Evolutionary conservation across 345 rosid species (phyloP).

Genomic region (Eucalyptus rudis): DNA sequence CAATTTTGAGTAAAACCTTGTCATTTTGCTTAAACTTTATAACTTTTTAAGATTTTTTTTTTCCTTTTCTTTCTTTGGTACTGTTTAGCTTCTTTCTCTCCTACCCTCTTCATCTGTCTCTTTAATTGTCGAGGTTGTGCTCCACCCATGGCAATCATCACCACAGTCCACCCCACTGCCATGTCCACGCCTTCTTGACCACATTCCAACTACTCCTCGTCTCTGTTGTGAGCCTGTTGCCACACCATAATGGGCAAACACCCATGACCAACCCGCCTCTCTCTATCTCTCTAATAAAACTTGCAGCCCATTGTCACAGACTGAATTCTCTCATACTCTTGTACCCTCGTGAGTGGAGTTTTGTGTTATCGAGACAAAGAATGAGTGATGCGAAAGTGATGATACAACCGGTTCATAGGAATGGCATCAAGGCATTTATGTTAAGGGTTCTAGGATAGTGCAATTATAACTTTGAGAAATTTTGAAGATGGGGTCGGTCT

Average conservation of each 20-base stretch:
- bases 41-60: too few relatives aligned
- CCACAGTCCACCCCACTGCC: not conserved
- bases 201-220: not conserved
- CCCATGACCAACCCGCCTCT: not conserved
- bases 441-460: not conserved
- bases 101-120: not conserved
- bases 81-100: not conserved
- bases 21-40: not conserved
- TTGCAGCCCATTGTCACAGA: not conserved
- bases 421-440: not conserved
- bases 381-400: not conserved
- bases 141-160: not conserved
- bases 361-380: not conserved
- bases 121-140: not conserved
- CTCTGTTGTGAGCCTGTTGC: not conserved
- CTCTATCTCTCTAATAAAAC: too few relatives aligned
- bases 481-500: rapidly evolving
- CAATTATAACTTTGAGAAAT: too few relatives aligned
- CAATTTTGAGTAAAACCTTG: not conserved
- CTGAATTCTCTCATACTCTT: not conserved
- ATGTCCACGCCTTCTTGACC: not conserved
- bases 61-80: not conserved
- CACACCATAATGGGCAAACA: not conserved
- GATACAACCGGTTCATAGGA: not conserved
- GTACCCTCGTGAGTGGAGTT: not conserved